Conservation (phyloP, 257 asterid species). For the Solanum etuberosum region DNA sequence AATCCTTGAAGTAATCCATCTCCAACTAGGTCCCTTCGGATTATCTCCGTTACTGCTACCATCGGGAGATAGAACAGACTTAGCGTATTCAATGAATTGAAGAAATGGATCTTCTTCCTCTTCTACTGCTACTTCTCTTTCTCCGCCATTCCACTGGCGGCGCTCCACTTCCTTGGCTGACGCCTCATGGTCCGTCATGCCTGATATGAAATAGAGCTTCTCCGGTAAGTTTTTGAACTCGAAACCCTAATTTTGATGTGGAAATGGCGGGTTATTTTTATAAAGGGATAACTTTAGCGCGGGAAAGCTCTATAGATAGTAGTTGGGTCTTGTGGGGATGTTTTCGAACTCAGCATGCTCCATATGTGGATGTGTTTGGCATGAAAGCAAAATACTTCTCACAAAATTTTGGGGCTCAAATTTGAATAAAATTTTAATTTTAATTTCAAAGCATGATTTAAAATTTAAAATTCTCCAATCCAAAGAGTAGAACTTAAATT, state of each 20-base stretch:
- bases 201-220: slow-evolving; percentile 15
- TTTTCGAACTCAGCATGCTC: background rate
- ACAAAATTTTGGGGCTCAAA: background rate
- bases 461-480: background rate
- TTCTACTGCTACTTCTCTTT: background rate
- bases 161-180: slow-evolving; percentile 41
- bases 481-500: too few species aligned
- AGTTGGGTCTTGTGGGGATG: background rate
- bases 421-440: background rate
- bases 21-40: slow-evolving; percentile 59
- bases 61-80: slow-evolving; percentile 21
- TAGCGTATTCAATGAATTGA: slow-evolving; percentile 49
- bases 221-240: background rate
- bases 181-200: slow-evolving; percentile 21
- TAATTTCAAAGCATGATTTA: background rate
- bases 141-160: background rate
- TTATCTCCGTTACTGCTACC: slow-evolving; percentile 12
- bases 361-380: background rate
- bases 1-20: slow-evolving; percentile 43
- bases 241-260: background rate
- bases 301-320: background rate
- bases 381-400: background rate
- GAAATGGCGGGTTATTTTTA: background rate
- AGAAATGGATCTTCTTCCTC: slow-evolving; percentile 49
- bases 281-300: background rate